A percentile compares a stretch with the other conserved stretches of the same genome.
Evolutionary conservation across 768 basidiomycete genomes (phyloP).

Genomic region (Pulveroboletus frians): DNA sequence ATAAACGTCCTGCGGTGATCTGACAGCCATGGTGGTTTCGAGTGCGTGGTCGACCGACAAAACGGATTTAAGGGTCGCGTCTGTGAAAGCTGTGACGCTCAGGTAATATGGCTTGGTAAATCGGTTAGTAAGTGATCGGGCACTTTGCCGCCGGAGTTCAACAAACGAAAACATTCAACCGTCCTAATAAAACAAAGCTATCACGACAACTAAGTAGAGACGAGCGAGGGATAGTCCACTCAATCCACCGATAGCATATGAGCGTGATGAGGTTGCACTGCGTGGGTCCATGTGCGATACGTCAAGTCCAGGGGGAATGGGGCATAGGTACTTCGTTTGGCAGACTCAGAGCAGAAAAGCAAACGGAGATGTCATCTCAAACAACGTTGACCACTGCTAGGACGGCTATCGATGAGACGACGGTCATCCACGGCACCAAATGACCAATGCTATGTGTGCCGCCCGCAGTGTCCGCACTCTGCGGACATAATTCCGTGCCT

Average conservation of each 20-base stretch:
- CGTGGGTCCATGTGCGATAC: not conserved
- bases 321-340: not conserved
- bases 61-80: not conserved
- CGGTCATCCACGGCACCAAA: conserved; percentile 6
- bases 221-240: not conserved
- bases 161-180: conserved; percentile 4
- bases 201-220: conserved; percentile 1
- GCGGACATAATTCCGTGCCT: conserved; percentile 18
- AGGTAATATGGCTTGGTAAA: conserved; percentile 6
- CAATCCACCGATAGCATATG: conserved; percentile 3
- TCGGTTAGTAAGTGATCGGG: conserved; percentile 6
- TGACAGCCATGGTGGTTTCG: conserved; percentile 15
- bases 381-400: conserved; percentile 2
- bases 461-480: conserved; percentile 5
- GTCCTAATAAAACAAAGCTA: conserved; percentile 11
- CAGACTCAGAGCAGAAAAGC: not conserved
- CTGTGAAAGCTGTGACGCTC: conserved; percentile 11
- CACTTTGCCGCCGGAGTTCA: not conserved
- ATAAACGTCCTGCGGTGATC: conserved; percentile 24
- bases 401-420: conserved; percentile 1
- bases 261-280: not conserved
- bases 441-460: not conserved
- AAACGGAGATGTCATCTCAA: conserved; percentile 2
- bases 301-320: not conserved
- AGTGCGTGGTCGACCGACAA: not conserved